phyloP scores from a whole-genome alignment of 2,329 filamentous ascomycete genomes.

The Lasiodiplodia theobromae region DNA sequence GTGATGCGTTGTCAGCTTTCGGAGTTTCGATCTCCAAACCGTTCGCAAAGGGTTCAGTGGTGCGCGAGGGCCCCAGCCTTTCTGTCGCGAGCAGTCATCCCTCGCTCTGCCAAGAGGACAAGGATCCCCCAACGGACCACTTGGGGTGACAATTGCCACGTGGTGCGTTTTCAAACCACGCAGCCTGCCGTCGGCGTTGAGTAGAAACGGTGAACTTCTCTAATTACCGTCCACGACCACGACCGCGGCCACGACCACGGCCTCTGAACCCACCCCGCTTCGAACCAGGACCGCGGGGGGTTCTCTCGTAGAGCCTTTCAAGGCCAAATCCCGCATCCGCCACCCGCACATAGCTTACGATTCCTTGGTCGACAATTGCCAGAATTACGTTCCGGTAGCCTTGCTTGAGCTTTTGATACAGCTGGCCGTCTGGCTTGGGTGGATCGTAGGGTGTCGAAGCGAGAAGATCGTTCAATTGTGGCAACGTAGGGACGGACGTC shows the following conservation, averaged over 20 bases:
- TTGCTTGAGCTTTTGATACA: conserved; percentile 83
- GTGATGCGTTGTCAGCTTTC: background rate
- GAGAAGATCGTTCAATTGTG: conserved; percentile 74
- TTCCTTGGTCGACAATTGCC: conserved; percentile 86
- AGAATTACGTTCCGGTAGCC: conserved; percentile 84
- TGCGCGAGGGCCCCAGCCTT: background rate
- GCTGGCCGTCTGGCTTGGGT: conserved; percentile 59
- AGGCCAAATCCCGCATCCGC: conserved; percentile 77
- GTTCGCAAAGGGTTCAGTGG: background rate
- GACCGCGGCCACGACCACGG: conserved; percentile 48
- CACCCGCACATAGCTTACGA: conserved; percentile 86
- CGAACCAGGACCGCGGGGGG: conserved; percentile 59
- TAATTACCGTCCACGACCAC: conserved; percentile 34
- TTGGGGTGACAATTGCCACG: background rate
- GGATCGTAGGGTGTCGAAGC: conserved; percentile 75
- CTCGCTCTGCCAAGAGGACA: background rate
- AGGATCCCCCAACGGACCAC: too few relatives aligned
- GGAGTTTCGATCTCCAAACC: too few relatives aligned
- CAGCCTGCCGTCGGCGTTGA: background rate
- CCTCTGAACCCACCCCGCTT: conserved; percentile 43
- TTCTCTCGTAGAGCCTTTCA: conserved; percentile 67
- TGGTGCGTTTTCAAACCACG: background rate
- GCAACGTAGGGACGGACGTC: conserved; percentile 74
- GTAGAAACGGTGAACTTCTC: background rate
- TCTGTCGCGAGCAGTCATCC: background rate